phyloP scores from a whole-genome alignment of 257 asterid genomes.

The Henckelia pumila region DNA sequence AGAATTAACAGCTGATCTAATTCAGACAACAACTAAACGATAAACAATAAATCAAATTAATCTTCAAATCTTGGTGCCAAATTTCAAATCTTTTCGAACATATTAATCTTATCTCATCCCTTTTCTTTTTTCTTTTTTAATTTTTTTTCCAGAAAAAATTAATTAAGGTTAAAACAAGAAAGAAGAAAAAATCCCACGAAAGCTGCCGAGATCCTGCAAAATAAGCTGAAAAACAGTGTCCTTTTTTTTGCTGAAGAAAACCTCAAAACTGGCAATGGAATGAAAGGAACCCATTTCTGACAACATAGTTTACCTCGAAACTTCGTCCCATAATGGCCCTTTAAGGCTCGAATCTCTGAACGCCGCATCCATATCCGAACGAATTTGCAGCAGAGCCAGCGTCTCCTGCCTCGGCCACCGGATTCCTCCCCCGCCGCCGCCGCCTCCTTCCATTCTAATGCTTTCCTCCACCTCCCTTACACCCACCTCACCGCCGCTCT shows the following conservation, averaged over 20 bases:
- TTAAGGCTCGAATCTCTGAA: conserved; percentile 44
- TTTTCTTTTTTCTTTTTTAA: too few species aligned
- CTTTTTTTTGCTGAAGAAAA: background rate
- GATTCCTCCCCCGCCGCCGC: conserved; percentile 26
- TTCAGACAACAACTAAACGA: too few species aligned
- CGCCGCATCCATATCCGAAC: conserved; percentile 43
- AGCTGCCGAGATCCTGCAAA: background rate
- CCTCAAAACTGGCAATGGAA: background rate
- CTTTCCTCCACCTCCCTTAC: conserved; percentile 6
- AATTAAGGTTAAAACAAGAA: background rate
- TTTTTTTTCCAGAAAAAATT: too few species aligned
- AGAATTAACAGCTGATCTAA: too few species aligned
- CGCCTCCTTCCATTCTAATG: background rate
- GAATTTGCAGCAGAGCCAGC: conserved; percentile 34
- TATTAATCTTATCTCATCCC: too few species aligned
- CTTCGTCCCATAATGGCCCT: conserved; percentile 42
- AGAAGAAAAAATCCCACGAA: background rate
- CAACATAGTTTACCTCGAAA: conserved; percentile 34
- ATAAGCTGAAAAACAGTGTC: background rate
- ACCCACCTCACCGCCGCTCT: conserved; percentile 5
- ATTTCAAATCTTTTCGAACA: background rate
- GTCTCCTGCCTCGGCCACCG: conserved; percentile 51
- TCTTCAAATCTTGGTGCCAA: too few species aligned
- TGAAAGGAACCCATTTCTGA: background rate
- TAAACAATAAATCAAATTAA: too few species aligned